Evolutionary conservation across 441 rosid species (phyloP).

Genomic region (Erysimum cheiri): DNA sequence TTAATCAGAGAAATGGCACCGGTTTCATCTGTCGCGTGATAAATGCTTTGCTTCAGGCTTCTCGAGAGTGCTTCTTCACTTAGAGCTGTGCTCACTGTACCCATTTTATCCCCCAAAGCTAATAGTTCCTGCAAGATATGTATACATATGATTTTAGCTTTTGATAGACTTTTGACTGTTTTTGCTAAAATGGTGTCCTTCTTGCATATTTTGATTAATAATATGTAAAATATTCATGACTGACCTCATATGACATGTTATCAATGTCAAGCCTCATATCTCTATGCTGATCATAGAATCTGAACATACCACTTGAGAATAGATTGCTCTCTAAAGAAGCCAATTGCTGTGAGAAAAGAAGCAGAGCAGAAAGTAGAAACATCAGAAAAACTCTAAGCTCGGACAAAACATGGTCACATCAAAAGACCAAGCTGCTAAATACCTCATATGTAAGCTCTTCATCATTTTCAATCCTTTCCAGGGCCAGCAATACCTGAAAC

Average conservation of each 20-base stretch:
- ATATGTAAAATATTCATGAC: conserved; percentile 32
- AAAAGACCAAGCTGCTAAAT: conserved; percentile 29
- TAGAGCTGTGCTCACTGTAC: conserved; percentile 92
- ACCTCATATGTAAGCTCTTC: conserved; percentile 85
- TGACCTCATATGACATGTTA: conserved; percentile 96
- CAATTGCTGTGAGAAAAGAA: conserved; percentile 65
- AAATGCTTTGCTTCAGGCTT: conserved; percentile 65
- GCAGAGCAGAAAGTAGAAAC: conserved; percentile 21
- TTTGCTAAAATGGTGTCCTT: neutral
- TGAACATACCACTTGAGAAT: conserved; percentile 63
- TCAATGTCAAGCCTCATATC: conserved; percentile 98
- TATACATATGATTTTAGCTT: conserved; percentile 27
- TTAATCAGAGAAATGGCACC: conserved; percentile 18
- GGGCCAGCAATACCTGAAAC: conserved; percentile 71
- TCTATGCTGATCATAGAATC: conserved; percentile 83
- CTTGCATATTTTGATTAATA: conserved; percentile 1
- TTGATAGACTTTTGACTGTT: neutral
- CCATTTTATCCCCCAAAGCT: conserved; percentile 97
- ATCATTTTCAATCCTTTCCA: conserved; percentile 88
- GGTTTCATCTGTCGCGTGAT: conserved; percentile 47
- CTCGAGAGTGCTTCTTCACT: conserved; percentile 78
- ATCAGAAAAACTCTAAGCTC: conserved; percentile 24
- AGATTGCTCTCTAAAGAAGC: conserved; percentile 78
- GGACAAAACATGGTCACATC: conserved; percentile 32
- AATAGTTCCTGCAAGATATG: conserved; percentile 69